Conservation (phyloP, 2,329 filamentous ascomycete species). For the Xylariaceae sp. region DNA sequence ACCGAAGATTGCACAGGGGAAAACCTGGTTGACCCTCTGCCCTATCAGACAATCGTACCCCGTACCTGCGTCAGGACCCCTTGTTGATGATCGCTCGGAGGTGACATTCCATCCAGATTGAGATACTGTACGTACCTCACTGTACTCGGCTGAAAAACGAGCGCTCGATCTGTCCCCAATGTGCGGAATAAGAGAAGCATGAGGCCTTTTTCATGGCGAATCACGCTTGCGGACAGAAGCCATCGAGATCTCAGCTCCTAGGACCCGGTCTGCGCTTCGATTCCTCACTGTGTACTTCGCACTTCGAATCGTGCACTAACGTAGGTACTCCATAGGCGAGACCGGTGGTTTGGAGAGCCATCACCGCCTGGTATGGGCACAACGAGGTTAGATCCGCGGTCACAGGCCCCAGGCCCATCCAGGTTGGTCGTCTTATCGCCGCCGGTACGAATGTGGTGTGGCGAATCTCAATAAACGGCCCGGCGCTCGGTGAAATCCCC, state of each 20-base stretch:
- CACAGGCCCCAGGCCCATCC: not conserved
- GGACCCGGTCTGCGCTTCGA: no score
- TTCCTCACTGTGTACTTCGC: no score
- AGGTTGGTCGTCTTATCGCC: not conserved
- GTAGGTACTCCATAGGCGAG: not conserved
- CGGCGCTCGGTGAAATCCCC: conserved; percentile 18
- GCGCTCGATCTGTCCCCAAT: no score
- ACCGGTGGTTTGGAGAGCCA: not conserved
- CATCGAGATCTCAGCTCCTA: no score
- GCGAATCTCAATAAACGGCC: conserved; percentile 13
- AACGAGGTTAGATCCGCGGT: not conserved
- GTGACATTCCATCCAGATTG: conserved; percentile 16
- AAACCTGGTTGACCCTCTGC: conserved; percentile 19
- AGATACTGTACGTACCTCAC: not conserved
- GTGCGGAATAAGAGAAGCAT: no score
- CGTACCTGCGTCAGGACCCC: conserved; percentile 30
- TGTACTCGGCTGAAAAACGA: not conserved
- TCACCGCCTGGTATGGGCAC: not conserved
- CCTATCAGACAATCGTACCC: conserved; percentile 9
- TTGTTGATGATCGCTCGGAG: conserved; percentile 22
- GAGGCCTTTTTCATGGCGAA: no score
- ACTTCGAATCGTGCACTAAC: not conserved
- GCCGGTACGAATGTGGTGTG: not conserved
- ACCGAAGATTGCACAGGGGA: not conserved
- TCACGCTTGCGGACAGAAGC: no score